Evolutionary conservation across 2,329 filamentous ascomycete species (phyloP), one percentile per base, ranked within the genome.

Genomic region (Ophiocordyceps robertsii): DNA sequence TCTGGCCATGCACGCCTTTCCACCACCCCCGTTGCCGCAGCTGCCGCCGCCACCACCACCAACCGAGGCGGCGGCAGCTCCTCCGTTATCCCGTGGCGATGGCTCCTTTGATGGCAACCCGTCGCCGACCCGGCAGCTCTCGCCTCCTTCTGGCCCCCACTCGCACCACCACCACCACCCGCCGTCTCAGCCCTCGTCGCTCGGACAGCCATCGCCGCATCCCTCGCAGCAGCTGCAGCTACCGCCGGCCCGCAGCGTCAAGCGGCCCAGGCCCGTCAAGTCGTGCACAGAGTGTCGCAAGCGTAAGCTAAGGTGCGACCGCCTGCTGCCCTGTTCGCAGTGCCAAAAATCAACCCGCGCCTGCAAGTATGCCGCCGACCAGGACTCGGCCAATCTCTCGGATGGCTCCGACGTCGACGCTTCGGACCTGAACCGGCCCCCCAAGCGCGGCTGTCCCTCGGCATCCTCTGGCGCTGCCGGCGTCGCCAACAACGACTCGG

Each of bases 281-380:
- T 73, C 70, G 4, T 75, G 72, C 53, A 69, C 68, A 44, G 69
- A 73, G 49, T 75, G 74, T 50, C 65, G 74, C 43, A 75, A 75
- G 53, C 66, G 74, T 50, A 77, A 75, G 54, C 58, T 75, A 6
- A 65, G 67, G 45, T 78, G 74, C 56, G 72, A 77, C 53, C 66
- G 74, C 37, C 61, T 67, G n/a, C 62, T 65, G 37, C 72, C 72
- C 4, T 78, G 74, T 50, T 70, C 70, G 6, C 73, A 77, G 53
- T 78, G 74, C 52, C 69, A 72, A 40, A 75, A 73, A 53, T 72
- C 71, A n/a, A 67, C 65, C 48, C 69, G 72, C 31, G 52, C 57
- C 33, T 77, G 73, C 58, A 69, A 63, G 49, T 77, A 76, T 49
- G 62, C 69, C 21, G 62, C 69, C 17, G 68, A 72, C 43, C 65